A percentile compares a stretch with the other conserved stretches of the same genome.
Evolutionary conservation across 164 flowering plant species (phyloP).

Genomic region (Cinnamomum chago): DNA sequence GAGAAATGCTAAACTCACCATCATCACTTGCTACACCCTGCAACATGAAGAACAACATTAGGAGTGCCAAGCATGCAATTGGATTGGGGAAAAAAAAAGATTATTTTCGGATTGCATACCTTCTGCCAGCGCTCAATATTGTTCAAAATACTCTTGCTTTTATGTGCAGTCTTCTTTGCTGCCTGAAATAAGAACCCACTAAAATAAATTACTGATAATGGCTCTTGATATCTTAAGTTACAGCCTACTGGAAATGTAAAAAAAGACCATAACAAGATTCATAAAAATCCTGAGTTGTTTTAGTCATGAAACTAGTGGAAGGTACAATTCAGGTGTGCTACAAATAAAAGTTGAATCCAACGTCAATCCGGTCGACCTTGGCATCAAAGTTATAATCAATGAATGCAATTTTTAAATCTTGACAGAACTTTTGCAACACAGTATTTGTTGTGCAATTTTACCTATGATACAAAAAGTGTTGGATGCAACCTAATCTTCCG

Average conservation of each 20-base stretch:
- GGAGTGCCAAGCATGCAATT: conserved; percentile 3
- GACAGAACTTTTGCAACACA: too few relatives aligned
- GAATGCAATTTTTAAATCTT: too few relatives aligned
- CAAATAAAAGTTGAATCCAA: too few relatives aligned
- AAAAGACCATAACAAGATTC: too few relatives aligned
- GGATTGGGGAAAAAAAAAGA: not conserved
- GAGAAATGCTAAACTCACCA: conserved; percentile 42
- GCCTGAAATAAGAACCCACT: conserved; percentile 42
- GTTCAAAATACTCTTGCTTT: conserved; percentile 68
- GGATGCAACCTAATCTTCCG: not conserved
- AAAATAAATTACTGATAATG: not conserved
- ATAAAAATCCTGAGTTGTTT: too few relatives aligned
- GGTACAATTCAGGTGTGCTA: too few relatives aligned
- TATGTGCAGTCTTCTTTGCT: conserved; percentile 85
- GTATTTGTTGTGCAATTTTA: too few relatives aligned
- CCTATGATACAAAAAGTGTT: too few relatives aligned
- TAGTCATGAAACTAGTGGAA: too few relatives aligned
- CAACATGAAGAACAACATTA: conserved; percentile 24
- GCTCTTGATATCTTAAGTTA: not conserved
- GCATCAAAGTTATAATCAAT: too few relatives aligned
- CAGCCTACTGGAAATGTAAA: too few relatives aligned
- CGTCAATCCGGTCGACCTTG: too few relatives aligned
- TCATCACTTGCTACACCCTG: conserved; percentile 98
- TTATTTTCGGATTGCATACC: conserved; percentile 32
- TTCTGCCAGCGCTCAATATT: conserved; percentile 93